Conservation (phyloP, 73 alveolate genomes). For the Paraurostyla sp. region DNA sequence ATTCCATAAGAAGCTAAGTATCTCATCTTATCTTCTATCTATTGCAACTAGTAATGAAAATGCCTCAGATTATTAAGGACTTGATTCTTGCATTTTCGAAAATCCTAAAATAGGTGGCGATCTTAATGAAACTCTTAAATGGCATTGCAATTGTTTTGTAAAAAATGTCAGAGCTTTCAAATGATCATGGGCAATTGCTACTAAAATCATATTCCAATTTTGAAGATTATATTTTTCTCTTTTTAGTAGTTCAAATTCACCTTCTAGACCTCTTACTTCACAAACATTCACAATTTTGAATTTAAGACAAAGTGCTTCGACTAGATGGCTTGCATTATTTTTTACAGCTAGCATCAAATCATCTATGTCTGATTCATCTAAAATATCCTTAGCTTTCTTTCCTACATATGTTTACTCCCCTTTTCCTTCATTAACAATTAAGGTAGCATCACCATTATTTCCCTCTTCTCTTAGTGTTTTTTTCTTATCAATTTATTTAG, state of each 20-base stretch:
- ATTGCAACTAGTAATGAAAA: constrained; percentile 28
- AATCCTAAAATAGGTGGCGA: constrained; percentile 50
- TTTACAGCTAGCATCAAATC: constrained; percentile 47
- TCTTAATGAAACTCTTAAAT: constrained; percentile 27
- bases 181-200: constrained; percentile 9
- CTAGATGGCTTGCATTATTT: not conserved
- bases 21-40: not conserved
- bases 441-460: not conserved
- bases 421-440: not conserved
- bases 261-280: constrained; percentile 49
- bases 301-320: constrained; percentile 49
- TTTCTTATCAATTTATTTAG: not conserved
- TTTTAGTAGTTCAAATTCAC: constrained; percentile 44
- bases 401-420: constrained; percentile 41
- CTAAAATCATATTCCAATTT: constrained; percentile 34
- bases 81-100: constrained; percentile 44
- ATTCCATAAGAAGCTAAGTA: constrained; percentile 19
- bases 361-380: constrained; percentile 27
- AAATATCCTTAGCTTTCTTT: constrained; percentile 14
- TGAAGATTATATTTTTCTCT: constrained; percentile 24
- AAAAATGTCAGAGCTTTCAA: constrained; percentile 3
- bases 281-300: constrained; percentile 42
- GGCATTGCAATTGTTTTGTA: constrained; percentile 49
- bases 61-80: constrained; percentile 36
- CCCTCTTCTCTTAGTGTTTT: constrained; percentile 33